These are phyloP conservation scores for Malus asiatica DNA, from an alignment of 306 rosid genomes.

Conservation along the genomic window DNA sequence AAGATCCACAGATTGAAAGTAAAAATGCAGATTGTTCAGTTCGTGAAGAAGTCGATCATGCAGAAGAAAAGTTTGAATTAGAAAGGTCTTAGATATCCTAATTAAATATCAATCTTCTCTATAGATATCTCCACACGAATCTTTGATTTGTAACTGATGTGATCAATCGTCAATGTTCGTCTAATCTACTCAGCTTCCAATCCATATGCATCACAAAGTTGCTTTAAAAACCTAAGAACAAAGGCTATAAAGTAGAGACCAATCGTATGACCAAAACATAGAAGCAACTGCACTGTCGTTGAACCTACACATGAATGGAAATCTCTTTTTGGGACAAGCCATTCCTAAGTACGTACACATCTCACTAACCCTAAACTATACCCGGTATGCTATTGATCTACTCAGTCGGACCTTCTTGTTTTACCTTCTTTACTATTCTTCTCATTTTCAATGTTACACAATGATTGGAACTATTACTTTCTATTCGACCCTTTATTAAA, in stretches of 20 bases:
- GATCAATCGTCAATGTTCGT: conserved; percentile 4
- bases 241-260: conserved; percentile 21
- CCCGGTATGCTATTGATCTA: not conserved
- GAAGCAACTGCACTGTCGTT: conserved; percentile 11
- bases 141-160: conserved; percentile 1
- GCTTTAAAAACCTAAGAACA: conserved; percentile 7
- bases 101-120: not conserved
- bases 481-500: not conserved
- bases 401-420: not conserved
- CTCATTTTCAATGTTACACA: not conserved
- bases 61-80: no score
- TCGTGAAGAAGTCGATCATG: no score
- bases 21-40: no score
- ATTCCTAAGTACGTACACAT: not conserved
- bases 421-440: no score
- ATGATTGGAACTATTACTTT: not conserved
- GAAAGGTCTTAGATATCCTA: not conserved
- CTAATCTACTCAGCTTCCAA: conserved; percentile 12
- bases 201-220: conserved; percentile 4
- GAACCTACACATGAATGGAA: not conserved
- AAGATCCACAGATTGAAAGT: no score
- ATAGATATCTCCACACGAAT: not conserved
- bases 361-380: not conserved
- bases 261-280: conserved; percentile 8
- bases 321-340: not conserved